phyloP scores from a whole-genome alignment of 2,329 filamentous ascomycete species.

The Alternaria brassicicola region DNA sequence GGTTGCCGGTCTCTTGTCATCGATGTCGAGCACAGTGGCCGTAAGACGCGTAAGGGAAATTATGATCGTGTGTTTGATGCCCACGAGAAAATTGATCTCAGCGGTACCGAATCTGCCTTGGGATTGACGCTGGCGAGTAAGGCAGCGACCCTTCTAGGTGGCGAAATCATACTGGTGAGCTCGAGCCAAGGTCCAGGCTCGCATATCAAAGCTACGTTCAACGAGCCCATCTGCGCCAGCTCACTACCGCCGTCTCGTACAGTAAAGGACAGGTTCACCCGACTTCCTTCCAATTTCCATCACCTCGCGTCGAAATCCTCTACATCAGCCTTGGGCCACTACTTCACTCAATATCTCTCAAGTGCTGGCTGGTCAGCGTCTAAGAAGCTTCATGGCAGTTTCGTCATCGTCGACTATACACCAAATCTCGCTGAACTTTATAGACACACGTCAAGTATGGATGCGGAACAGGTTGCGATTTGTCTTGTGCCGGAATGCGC shows the following conservation, averaged over 20 bases:
- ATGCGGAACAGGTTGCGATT: slow-evolving; percentile 29
- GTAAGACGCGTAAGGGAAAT: slow-evolving; percentile 47
- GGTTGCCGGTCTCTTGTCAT: slow-evolving; percentile 44
- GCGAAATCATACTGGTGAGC: slow-evolving; percentile 47
- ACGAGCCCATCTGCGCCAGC: slow-evolving; percentile 32
- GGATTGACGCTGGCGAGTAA: slow-evolving; percentile 54
- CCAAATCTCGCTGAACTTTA: slow-evolving; percentile 27
- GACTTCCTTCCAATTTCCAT: slow-evolving; percentile 18
- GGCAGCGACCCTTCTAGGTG: slow-evolving; percentile 51
- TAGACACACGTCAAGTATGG: slow-evolving; percentile 13
- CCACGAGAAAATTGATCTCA: slow-evolving; percentile 51
- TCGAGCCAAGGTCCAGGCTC: slow-evolving; percentile 49
- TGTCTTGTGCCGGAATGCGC: slow-evolving; percentile 39
- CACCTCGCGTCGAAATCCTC: slow-evolving; percentile 15
- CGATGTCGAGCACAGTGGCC: slow-evolving; percentile 54
- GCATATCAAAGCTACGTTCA: slow-evolving; percentile 49
- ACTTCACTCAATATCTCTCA: slow-evolving; percentile 23
- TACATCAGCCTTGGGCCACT: slow-evolving; percentile 16
- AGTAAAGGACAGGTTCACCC: slow-evolving; percentile 6
- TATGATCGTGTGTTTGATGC: slow-evolving; percentile 52
- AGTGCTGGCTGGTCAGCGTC: slow-evolving; percentile 22
- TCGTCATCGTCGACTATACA: slow-evolving; percentile 37
- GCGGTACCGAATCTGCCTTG: slow-evolving; percentile 51
- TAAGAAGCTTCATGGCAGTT: slow-evolving; percentile 7
- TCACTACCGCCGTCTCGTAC: slow-evolving; percentile 21